Percentiles rank a stretch among this genome's conserved stretches.
Evolutionary conservation across 495 filamentous ascomycete genomes (phyloP).

Genomic region (Achaetomiella virescens): DNA sequence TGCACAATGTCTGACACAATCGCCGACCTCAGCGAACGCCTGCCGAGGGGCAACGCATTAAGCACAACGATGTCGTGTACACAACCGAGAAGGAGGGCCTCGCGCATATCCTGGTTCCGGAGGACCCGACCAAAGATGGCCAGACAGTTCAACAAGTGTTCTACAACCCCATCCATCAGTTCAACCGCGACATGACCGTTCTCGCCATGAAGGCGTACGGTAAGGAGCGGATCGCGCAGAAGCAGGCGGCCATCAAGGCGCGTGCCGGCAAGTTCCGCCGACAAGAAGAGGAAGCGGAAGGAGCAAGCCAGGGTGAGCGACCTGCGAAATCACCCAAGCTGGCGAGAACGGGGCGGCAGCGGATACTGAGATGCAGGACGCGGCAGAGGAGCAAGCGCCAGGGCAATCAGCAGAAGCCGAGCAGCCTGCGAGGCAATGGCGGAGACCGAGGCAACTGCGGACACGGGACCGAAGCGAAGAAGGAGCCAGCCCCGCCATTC

Average conservation of each 20-base stretch:
- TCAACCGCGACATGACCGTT: slow-evolving; percentile 92
- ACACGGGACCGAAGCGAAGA: slow-evolving; percentile 12
- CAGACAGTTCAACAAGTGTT: slow-evolving; percentile 71
- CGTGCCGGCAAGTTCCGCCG: slow-evolving; percentile 33
- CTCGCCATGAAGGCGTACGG: slow-evolving; percentile 82
- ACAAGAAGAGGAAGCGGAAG: slow-evolving; percentile 48
- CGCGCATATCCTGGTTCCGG: slow-evolving; percentile 42
- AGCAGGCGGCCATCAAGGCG: slow-evolving; percentile 31
- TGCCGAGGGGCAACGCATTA: slow-evolving; percentile 30
- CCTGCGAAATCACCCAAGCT: slow-evolving; percentile 23
- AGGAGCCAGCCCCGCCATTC: slow-evolving; percentile 42
- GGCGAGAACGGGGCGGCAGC: slow-evolving; percentile 2
- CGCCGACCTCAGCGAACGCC: slow-evolving; percentile 18
- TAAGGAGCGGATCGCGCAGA: slow-evolving; percentile 54
- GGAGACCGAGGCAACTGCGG: not conserved
- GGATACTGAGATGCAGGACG: slow-evolving; percentile 20
- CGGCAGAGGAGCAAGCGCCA: slow-evolving; percentile 7
- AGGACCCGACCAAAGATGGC: slow-evolving; percentile 27
- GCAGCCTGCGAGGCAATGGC: not conserved
- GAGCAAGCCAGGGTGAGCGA: slow-evolving; percentile 28
- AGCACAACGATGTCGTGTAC: slow-evolving; percentile 35
- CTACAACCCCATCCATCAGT: slow-evolving; percentile 98
- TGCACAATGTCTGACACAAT: slow-evolving; percentile 26
- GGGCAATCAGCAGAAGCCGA: not conserved
- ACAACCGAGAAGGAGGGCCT: slow-evolving; percentile 41